Percentiles rank a stretch among this genome's conserved stretches.
phyloP scores from a whole-genome alignment of 345 rosid genomes.

The Lenwebbia sp. region DNA sequence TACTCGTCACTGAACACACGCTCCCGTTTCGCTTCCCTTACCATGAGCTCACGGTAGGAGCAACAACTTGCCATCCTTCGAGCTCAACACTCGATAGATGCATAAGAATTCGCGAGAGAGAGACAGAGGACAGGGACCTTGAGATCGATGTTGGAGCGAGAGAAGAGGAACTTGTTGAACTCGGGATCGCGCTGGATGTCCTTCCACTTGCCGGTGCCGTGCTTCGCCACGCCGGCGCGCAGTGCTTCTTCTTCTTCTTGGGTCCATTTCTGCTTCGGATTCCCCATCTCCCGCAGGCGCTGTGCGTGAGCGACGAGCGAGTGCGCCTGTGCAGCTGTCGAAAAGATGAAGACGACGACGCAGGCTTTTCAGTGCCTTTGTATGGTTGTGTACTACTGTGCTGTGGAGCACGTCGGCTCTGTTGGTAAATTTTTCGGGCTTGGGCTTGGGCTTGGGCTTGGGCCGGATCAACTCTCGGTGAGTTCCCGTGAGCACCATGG shows the following conservation, averaged over 20 bases:
- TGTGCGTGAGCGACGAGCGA: not conserved
- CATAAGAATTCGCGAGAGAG: not conserved
- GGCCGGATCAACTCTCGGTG: not conserved
- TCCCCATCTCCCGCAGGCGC: constrained; percentile 25
- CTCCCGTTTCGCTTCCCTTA: no score
- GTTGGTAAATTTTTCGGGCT: not conserved
- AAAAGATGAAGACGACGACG: not conserved
- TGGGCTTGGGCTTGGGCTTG: not conserved
- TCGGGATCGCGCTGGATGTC: constrained; percentile 57
- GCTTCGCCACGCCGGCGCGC: constrained; percentile 53
- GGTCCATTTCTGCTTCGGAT: constrained; percentile 72
- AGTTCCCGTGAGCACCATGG: not conserved
- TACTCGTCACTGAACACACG: no score
- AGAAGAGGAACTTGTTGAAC: constrained; percentile 35
- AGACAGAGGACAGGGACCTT: constrained; percentile 29
- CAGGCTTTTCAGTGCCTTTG: not conserved
- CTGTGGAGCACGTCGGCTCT: not conserved
- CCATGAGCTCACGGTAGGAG: no score
- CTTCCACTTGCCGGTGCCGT: constrained; percentile 75
- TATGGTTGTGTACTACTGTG: not conserved
- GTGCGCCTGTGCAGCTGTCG: not conserved
- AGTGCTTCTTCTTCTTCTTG: constrained; percentile 71
- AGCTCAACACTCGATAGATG: no score
- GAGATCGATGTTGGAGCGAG: constrained; percentile 76
- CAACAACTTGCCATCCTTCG: no score